Evolutionary conservation across 805 yeast genomes (phyloP).

Genomic region (Sugiyamaella americana): DNA sequence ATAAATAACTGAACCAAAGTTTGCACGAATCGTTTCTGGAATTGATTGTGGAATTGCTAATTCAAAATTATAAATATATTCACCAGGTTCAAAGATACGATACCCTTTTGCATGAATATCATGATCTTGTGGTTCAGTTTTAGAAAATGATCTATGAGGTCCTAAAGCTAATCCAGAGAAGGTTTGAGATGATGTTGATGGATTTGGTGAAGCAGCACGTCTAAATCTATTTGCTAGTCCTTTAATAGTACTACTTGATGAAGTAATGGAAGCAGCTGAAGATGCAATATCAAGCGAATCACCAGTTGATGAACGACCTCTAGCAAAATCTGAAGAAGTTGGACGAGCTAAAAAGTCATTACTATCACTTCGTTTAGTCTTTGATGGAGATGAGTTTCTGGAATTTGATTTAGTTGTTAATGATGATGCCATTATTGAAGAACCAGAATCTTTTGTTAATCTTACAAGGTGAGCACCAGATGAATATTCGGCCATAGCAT

Average conservation of each 20-base stretch:
- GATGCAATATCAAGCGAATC: constrained; percentile 10
- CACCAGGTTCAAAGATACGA: constrained; percentile 72
- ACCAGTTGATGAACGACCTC: constrained; percentile 13
- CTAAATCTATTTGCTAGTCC: constrained; percentile 20
- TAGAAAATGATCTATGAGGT: constrained; percentile 26
- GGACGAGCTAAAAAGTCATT: neutral
- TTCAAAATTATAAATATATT: constrained; percentile 87
- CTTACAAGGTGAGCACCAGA: constrained; percentile 42
- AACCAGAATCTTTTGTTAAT: constrained; percentile 2
- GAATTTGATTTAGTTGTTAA: neutral
- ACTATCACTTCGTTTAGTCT: constrained; percentile 1
- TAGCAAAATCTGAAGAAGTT: constrained; percentile 1
- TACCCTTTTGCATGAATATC: constrained; percentile 30
- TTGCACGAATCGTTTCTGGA: constrained; percentile 73
- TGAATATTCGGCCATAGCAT: constrained; percentile 33
- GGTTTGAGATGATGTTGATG: constrained; percentile 10
- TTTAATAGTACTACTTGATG: constrained; percentile 10
- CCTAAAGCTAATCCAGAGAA: constrained; percentile 20
- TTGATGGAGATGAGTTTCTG: constrained; percentile 1
- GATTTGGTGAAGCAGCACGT: constrained; percentile 24
- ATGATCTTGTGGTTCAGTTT: constrained; percentile 22
- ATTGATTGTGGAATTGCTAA: constrained; percentile 73
- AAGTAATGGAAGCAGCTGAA: neutral
- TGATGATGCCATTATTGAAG: neutral
- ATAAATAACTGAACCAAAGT: constrained; percentile 78